These are phyloP conservation scores for Amborella trichopoda DNA, from an alignment of 164 flowering plant species.

Conservation along the genomic window DNA sequence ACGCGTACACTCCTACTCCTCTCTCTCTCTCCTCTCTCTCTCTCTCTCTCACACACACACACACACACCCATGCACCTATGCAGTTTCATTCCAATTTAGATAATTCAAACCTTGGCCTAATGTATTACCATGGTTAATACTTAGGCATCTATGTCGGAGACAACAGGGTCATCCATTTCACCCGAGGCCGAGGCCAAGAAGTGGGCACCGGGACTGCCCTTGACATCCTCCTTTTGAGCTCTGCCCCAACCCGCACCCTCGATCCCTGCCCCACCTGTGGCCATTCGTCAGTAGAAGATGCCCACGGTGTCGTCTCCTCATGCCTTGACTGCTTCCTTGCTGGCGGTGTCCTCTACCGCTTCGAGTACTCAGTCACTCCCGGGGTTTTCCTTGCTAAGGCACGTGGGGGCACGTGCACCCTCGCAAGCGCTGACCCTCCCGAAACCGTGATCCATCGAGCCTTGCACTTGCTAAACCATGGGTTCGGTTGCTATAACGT, in stretches of 20 bases:
- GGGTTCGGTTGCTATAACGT: constrained; percentile 33
- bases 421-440: constrained; percentile 26
- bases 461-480: constrained; percentile 21
- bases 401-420: constrained; percentile 38
- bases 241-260: constrained; percentile 19
- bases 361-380: constrained; percentile 26
- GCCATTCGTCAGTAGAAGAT: constrained; percentile 16
- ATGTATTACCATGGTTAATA: too few relatives aligned
- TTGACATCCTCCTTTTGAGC: constrained; percentile 49
- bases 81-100: too few relatives aligned
- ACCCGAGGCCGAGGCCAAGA: constrained; percentile 73
- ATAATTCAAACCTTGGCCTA: too few relatives aligned
- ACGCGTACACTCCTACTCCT: too few relatives aligned
- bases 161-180: constrained; percentile 75
- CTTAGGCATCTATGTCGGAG: constrained; percentile 72
- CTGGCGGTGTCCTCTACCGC: constrained; percentile 23
- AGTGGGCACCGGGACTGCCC: constrained; percentile 77
- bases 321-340: constrained; percentile 34
- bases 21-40: too few relatives aligned
- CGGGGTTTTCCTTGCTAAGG: constrained; percentile 22
- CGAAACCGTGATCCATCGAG: constrained; percentile 22
- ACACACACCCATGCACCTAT: too few relatives aligned
- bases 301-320: constrained; percentile 31
- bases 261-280: constrained; percentile 27
- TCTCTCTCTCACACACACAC: too few relatives aligned